Percentiles rank a stretch among this genome's conserved stretches.
phyloP scores from a whole-genome alignment of 345 rosid genomes.

The Eucalyptus sideroxylon region DNA sequence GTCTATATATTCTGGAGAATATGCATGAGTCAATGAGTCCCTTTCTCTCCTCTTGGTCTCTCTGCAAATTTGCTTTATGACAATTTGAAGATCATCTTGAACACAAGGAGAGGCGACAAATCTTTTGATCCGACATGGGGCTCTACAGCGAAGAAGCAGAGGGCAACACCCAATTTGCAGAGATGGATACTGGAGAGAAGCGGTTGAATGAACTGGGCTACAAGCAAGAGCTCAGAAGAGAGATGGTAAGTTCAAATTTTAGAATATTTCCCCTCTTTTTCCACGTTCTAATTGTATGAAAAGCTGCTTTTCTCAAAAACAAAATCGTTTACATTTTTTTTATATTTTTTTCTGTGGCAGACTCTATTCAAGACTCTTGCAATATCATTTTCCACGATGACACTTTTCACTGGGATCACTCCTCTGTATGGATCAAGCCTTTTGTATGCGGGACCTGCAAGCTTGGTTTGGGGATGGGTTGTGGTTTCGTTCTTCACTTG shows the following conservation, averaged over 20 bases:
- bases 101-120: not conserved
- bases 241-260: conserved; percentile 20
- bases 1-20: not conserved
- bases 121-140: not conserved
- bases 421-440: conserved; percentile 60
- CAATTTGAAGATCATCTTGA: not conserved
- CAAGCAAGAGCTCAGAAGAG: conserved; percentile 58
- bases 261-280: not conserved
- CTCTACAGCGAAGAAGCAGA: not conserved
- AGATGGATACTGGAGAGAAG: conserved; percentile 60
- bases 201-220: conserved; percentile 51
- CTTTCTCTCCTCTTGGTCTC: not conserved
- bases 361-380: conserved; percentile 52
- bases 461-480: conserved; percentile 61
- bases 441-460: conserved; percentile 43
- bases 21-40: not conserved
- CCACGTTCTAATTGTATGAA: not conserved
- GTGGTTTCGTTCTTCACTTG: conserved; percentile 56
- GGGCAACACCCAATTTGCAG: not conserved
- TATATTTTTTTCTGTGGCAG: not conserved
- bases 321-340: not conserved
- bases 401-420: conserved; percentile 52
- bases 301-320: not conserved
- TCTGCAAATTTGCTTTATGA: not conserved
- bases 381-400: conserved; percentile 53